Base-by-base conservation (phyloP, 2,329 filamentous ascomycete species). In the Fusarium sp. region DNA sequence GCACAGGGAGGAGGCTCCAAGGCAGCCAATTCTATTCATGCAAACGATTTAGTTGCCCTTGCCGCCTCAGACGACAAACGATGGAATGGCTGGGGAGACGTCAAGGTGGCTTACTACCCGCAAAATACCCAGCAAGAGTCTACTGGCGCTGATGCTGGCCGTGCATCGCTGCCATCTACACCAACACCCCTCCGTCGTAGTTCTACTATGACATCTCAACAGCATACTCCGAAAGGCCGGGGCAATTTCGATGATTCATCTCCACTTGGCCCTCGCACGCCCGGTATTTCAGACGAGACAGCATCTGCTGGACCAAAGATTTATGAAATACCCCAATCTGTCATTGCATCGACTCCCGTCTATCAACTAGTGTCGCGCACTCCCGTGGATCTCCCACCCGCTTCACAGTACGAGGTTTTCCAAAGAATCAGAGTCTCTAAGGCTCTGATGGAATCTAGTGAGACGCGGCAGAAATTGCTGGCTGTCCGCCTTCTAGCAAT, bases 401-500 rank as follows among this genome's bases (percentile, higher is more conserved):
- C 92, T 50, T 86, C 90, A 15, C 91, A 90, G 71, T 98, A 97
- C 77, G 96, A 98, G 72, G 86, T 95, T 38, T 89, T 99, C 45
- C 91, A 95, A 73, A 92, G 93, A 59, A 82, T 98, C 26, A 91
- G 96, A 64, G 89, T 92, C 62, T 93, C 94, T n/a, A 92, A 94
- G 79, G 93, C 93, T 17, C 85, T 99, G 62, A 85, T 89, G 35
- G 87, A 86, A 2, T 91, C 92, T 2, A 79, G 86, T 15, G 86
- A 90, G 64, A 88, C 88, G 26, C 89, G 94, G 46, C 92, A 94
- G 77, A 88, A 92, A 74, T 90, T 95, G 18, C 85, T 99, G 52
- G 90, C 92, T 38, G 90, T 95, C 57, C 92, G 95, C 35, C 85
- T 98, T 40, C 85, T 99, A 44, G 94, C 95, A 17, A 91, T 98